phyloP scores from a whole-genome alignment of 371 early-diverging fungal genomes.

The Mortierella sp. region DNA sequence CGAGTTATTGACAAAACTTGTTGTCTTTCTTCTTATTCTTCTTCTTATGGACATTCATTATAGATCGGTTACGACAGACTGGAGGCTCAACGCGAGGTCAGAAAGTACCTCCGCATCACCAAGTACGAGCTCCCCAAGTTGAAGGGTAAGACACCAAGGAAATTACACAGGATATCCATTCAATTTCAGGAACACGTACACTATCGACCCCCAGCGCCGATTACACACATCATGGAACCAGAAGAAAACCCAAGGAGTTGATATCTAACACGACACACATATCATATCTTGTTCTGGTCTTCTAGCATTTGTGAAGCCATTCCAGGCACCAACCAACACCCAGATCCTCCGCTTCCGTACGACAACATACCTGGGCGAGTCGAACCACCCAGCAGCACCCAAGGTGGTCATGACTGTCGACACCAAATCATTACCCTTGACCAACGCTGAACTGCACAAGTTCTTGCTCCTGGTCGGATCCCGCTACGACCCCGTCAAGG shows the following conservation, averaged over 20 bases:
- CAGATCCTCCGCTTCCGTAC: slow-evolving; percentile 73
- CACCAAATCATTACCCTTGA: slow-evolving; percentile 64
- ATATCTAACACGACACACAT: neutral
- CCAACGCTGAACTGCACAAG: slow-evolving; percentile 66
- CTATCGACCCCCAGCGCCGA: neutral
- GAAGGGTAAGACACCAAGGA: slow-evolving; percentile 59
- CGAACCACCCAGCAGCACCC: slow-evolving; percentile 69
- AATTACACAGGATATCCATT: neutral
- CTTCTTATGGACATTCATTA: neutral
- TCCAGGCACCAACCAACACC: slow-evolving; percentile 64
- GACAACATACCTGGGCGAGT: slow-evolving; percentile 70
- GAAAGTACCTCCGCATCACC: slow-evolving; percentile 74
- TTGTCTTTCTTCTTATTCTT: too few relatives aligned
- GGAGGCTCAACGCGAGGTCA: slow-evolving; percentile 70
- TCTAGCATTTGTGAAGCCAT: slow-evolving; percentile 70
- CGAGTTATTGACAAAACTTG: too few relatives aligned
- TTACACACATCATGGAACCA: neutral
- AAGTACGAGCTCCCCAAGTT: slow-evolving; percentile 76
- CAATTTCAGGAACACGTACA: neutral
- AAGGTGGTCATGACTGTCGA: slow-evolving; percentile 74
- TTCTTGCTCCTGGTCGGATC: slow-evolving; percentile 72
- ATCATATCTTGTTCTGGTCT: neutral
- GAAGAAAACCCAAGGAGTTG: neutral
- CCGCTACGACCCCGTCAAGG: slow-evolving; percentile 67
- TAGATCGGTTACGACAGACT: slow-evolving; percentile 67